phyloP scores from a whole-genome alignment of 2,329 filamentous ascomycete species.

The Colletotrichum siamense region DNA sequence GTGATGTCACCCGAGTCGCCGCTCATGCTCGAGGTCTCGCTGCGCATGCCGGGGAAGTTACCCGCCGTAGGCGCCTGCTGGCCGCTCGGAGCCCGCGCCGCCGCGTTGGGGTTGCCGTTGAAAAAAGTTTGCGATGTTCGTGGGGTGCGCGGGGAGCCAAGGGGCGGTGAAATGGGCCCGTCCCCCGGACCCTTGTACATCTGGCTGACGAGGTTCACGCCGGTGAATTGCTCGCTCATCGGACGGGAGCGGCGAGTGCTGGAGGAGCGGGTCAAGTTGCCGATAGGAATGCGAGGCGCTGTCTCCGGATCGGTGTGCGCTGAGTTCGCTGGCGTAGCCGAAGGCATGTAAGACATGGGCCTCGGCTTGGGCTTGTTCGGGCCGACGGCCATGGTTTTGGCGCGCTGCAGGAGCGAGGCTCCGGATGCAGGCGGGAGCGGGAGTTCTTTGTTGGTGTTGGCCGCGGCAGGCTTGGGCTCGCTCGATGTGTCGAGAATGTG shows the following conservation, averaged over 20 bases:
- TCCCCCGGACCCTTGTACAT: conserved; percentile 80
- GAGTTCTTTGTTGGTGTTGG: conserved; percentile 81
- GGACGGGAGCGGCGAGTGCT: conserved; percentile 62
- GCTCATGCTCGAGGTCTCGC: conserved; percentile 68
- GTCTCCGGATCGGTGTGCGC: conserved; percentile 71
- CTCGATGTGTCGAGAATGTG: conserved; percentile 83
- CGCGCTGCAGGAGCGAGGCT: conserved; percentile 63
- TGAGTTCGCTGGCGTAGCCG: conserved; percentile 34
- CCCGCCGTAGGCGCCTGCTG: conserved; percentile 53
- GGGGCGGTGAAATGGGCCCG: conserved; percentile 64
- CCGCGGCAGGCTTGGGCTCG: conserved; percentile 34
- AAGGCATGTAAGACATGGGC: conserved; percentile 64
- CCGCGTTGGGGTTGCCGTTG: conserved; percentile 58
- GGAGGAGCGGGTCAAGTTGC: conserved; percentile 56
- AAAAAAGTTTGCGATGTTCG: conserved; percentile 72
- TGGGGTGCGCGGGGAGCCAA: conserved; percentile 63
- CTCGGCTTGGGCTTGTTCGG: conserved; percentile 51
- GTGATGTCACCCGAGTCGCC: conserved; percentile 66
- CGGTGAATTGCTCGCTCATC: conserved; percentile 68
- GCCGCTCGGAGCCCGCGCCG: conserved; percentile 55
- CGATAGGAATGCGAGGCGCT: conserved; percentile 78
- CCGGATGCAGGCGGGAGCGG: conserved; percentile 69
- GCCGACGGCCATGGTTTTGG: conserved; percentile 64
- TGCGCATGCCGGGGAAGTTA: conserved; percentile 77
- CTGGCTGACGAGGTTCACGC: conserved; percentile 78